These are phyloP conservation scores for Taphrina sp. DNA, from an alignment of 1,139 yeast species.

Conservation along the genomic window DNA sequence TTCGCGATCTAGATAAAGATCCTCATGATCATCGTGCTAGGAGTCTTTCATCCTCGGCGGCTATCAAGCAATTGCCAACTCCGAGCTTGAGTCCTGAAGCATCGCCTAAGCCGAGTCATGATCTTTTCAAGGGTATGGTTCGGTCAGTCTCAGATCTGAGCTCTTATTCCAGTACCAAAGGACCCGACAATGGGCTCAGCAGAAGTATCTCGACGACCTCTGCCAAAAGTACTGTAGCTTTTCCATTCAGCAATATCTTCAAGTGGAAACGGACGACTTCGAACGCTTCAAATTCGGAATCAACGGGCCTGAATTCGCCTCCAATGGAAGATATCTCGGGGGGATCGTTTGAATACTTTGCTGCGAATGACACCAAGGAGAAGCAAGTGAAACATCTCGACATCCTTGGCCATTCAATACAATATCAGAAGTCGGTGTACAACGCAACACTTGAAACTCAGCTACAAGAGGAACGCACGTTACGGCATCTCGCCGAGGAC, in stretches of 20 bases:
- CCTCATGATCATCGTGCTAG: slow-evolving; percentile 25
- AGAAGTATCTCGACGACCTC: neutral
- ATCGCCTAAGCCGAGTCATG: neutral
- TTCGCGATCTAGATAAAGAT: slow-evolving; percentile 29
- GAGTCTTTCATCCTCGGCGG: neutral
- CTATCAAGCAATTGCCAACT: neutral
- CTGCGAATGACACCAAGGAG: neutral
- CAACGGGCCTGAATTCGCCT: slow-evolving; percentile 11
- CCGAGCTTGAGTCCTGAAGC: slow-evolving; percentile 9
- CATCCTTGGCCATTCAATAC: slow-evolving; percentile 4
- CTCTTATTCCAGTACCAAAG: neutral
- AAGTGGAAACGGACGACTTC: slow-evolving; percentile 17
- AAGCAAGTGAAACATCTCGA: neutral
- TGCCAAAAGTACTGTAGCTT: neutral
- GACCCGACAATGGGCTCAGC: neutral
- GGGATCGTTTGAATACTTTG: slow-evolving; percentile 3
- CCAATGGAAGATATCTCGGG: slow-evolving; percentile 3
- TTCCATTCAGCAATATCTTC: slow-evolving; percentile 14
- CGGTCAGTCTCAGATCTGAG: slow-evolving; percentile 28
- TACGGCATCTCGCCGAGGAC: slow-evolving; percentile 26
- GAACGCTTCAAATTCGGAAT: neutral
- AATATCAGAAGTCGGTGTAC: slow-evolving; percentile 1
- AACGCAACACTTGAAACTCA: slow-evolving; percentile 3
- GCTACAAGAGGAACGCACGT: slow-evolving; percentile 24
- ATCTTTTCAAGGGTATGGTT: neutral